Conservation (phyloP, 2,329 filamentous ascomycete species). For the Cercospora zeae-maydis region DNA sequence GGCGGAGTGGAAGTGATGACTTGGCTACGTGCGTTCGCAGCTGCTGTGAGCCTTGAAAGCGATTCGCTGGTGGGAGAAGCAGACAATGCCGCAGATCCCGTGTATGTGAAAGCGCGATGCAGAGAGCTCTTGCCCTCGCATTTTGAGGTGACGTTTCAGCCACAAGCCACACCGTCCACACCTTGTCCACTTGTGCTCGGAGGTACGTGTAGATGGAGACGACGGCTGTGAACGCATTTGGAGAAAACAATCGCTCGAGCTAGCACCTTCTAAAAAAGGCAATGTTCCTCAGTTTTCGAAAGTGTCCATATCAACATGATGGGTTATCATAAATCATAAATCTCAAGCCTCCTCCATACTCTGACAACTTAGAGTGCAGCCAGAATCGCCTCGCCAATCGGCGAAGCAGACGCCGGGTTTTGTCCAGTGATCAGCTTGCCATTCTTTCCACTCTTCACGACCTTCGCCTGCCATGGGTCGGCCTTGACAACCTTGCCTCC, state of each 20-base stretch:
- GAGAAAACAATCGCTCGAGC: too few relatives aligned
- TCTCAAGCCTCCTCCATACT: neutral
- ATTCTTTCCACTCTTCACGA: conserved; percentile 39
- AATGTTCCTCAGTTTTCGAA: neutral
- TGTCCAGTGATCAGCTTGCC: conserved; percentile 48
- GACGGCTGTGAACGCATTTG: too few relatives aligned
- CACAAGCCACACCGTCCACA: neutral
- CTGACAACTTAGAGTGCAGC: conserved; percentile 10
- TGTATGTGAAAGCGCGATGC: neutral
- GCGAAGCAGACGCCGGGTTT: conserved; percentile 46
- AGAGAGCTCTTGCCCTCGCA: neutral
- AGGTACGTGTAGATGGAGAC: too few relatives aligned
- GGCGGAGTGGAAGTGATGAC: neutral
- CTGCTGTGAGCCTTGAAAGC: neutral
- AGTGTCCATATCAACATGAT: neutral
- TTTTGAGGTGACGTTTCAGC: neutral
- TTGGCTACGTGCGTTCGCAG: neutral
- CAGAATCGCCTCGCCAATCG: conserved; percentile 43
- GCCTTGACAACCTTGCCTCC: conserved; percentile 58
- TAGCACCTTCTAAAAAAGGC: too few relatives aligned
- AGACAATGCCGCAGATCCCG: neutral
- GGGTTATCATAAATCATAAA: neutral
- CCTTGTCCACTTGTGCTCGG: neutral
- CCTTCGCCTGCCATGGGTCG: conserved; percentile 46
- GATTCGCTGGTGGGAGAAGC: neutral